A percentile compares a stretch with the other conserved stretches of the same genome.
These are phyloP conservation scores for Penicillium ucsense DNA, from an alignment of 495 filamentous ascomycete genomes.

Conservation along the genomic window DNA sequence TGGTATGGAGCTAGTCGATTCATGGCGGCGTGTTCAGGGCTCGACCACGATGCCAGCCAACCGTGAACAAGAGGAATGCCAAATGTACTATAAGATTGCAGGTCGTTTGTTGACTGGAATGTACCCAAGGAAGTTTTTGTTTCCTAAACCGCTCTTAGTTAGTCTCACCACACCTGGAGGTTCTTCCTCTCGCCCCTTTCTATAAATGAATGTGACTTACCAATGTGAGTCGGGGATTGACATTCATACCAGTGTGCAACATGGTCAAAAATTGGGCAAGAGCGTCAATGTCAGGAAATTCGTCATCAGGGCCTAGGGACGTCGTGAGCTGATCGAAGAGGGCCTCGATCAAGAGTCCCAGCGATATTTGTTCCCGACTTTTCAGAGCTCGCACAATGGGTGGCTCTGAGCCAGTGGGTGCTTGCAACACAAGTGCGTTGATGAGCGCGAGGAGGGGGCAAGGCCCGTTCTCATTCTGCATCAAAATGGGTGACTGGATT, in stretches of 20 bases:
- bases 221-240: constrained; percentile 77
- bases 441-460: constrained; percentile 90
- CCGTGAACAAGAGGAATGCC: constrained; percentile 85
- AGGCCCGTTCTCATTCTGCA: constrained; percentile 89
- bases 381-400: constrained; percentile 66
- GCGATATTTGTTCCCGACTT: constrained; percentile 75
- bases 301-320: constrained; percentile 36
- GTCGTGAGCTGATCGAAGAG: constrained; percentile 89
- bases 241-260: constrained; percentile 95
- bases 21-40: constrained; percentile 56
- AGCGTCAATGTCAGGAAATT: constrained; percentile 77
- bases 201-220: constrained; percentile 14
- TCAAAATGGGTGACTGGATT: constrained; percentile 64
- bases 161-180: too few relatives aligned
- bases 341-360: constrained; percentile 75
- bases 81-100: constrained; percentile 81
- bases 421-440: constrained; percentile 79
- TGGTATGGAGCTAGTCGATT: constrained; percentile 65
- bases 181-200: neutral
- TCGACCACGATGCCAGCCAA: constrained; percentile 66
- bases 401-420: constrained; percentile 51
- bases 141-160: constrained; percentile 16
- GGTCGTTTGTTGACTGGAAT: constrained; percentile 76
- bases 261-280: constrained; percentile 80
- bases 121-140: constrained; percentile 47